Evolutionary conservation across 495 filamentous ascomycete genomes (phyloP), one percentile per base, ranked within the genome.

Genomic region (Tuber melanosporum): DNA sequence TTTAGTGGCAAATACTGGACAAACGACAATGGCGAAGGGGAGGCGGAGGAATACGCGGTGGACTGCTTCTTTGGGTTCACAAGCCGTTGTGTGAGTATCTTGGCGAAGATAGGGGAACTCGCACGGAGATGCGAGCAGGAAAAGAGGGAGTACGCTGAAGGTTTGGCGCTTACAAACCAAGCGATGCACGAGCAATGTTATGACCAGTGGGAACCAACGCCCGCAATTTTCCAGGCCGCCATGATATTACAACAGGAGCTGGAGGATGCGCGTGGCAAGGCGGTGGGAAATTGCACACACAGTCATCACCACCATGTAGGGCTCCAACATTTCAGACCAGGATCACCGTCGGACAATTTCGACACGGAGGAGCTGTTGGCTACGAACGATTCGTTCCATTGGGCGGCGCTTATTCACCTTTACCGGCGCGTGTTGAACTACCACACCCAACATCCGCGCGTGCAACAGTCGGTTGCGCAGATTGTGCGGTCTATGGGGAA

Each of bases 1-100:
- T 81, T 83, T 70, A 78, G 81, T 49, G 84, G 84, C 22, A 83
- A 82, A 12, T 90, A 91, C 80, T 88, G 87, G 85, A 86, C 87
- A 43, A 86, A 91, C 52, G 84, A 90, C 71, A 84, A 86, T 74
- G 76, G 84, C 8, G 85, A 87, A 70, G 86, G 87, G 46, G 85
- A 87, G n/a, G 84, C 86, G 69, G 90, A 92, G 74, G 87, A 90
- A 72, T 90, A 88, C 73, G 85, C 88, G 57, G 91, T 93, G 26
- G 91, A 96, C 83, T 96, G 93, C 82, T 90, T 97, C 75, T 89
- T 92, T 70, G 93, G 93, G 22, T 95, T 92, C 82, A 92, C 91
- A 17, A 89, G 88, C 46, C 87, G 88, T 69, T 92, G 91, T 69
- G 89, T 93, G 47, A 86, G 89, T 22, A 89, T 93, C 66, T 87